Percentiles rank a stretch among this genome's conserved stretches.
Evolutionary conservation across 2,329 filamentous ascomycete species (phyloP).

Genomic region (Beauveria bassiana): DNA sequence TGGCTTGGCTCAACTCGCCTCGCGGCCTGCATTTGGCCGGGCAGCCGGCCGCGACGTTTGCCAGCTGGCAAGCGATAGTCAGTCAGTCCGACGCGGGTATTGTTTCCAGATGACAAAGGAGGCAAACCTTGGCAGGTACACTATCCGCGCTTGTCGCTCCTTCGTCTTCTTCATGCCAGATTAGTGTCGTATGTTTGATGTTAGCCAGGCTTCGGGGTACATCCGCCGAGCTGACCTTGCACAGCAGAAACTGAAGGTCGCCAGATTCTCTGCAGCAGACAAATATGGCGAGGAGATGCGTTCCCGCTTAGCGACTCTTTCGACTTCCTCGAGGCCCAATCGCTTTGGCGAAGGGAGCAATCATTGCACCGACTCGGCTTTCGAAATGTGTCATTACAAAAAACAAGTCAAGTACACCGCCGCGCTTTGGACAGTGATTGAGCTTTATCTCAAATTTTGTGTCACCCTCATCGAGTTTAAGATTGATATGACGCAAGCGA

Average conservation of each 20-base stretch:
- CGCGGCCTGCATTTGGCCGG: not conserved
- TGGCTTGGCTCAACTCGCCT: not conserved
- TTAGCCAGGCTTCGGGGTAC: not conserved
- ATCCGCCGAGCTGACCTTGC: slow-evolving; percentile 1
- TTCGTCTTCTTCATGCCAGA: not conserved
- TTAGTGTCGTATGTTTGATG: not conserved
- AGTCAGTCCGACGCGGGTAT: not conserved
- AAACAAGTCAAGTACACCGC: not conserved
- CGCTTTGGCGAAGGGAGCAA: not conserved
- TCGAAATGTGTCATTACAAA: not conserved
- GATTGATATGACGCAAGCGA: not conserved
- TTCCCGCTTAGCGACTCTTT: not conserved
- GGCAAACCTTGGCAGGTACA: slow-evolving; percentile 7
- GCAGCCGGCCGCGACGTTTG: slow-evolving; percentile 6
- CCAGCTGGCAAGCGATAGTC: slow-evolving; percentile 3
- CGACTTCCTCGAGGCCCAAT: not conserved
- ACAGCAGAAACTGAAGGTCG: not conserved
- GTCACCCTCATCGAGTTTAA: not conserved
- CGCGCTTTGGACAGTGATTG: too few relatives aligned
- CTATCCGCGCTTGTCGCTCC: not conserved
- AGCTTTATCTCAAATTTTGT: not conserved
- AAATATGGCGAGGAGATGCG: too few relatives aligned
- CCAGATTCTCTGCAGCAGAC: not conserved
- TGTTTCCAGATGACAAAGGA: slow-evolving; percentile 9
- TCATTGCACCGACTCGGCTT: not conserved